Base-by-base conservation (phyloP, 208 protist species). In the Crithidia sp. region DNA sequence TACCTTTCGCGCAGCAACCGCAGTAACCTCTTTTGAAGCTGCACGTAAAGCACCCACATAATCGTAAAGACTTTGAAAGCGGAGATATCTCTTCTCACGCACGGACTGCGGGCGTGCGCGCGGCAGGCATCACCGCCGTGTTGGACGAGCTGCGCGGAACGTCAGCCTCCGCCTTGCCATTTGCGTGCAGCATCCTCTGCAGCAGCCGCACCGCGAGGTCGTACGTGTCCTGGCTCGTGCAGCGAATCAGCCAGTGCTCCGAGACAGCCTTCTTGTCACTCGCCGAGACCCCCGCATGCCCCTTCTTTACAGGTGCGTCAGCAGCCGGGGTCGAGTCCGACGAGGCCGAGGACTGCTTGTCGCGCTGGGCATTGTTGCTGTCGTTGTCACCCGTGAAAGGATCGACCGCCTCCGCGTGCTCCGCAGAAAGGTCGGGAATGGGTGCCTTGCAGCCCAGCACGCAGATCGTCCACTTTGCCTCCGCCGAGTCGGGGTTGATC, bases 191-290 rank as follows among this genome's bases (percentile, higher is more conserved):
- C 12, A 62, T 62, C 13, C n/a, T 5, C 57, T 62, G 39, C 57
- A 62, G 57, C 57, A 62, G 57, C 57, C 45, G 43, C 57, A 62
- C 57, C 16, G 40, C 57, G 39, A 62, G 40, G 40, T 62, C 57
- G 57, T 49, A 62, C 39, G 57, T 62, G 57, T 62, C 57, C 57
- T 43, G 57, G 13, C 39, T 47, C 8, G 55, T 59, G 55, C 55
- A 59, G 0, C 17, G 55, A 59, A 59, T 59, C 55, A 59, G 13
- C 55, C 40, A 62, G 39, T 62, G 57, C 4, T 47, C 40, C 0
- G 7, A 40, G 5, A 40, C 28, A 28, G 1, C 55, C 55, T 59
- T 16, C 16, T 7, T 7, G 7, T 8, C 55, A 41, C 7, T 28
- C 16, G 36, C 41, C 0, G 7, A 8, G 19, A 4, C 40, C 0